These are phyloP conservation scores for Petasospora rhodanensis DNA, from an alignment of 1,139 yeast genomes.

Conservation along the genomic window DNA sequence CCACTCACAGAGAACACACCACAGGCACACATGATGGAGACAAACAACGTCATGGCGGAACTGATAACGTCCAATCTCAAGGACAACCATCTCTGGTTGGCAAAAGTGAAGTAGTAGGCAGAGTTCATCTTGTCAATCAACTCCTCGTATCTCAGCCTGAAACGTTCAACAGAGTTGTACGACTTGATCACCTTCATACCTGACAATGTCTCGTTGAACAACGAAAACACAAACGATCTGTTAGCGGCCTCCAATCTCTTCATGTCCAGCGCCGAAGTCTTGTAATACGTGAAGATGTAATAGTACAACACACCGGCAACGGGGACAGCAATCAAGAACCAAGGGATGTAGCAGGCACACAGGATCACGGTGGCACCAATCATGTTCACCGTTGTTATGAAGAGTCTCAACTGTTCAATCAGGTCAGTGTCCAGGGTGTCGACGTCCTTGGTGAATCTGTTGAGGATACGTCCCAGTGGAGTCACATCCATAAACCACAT, in stretches of 20 bases:
- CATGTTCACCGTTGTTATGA: constrained; percentile 43
- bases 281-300: constrained; percentile 48
- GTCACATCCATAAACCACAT: constrained; percentile 57
- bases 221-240: constrained; percentile 67
- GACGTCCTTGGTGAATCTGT: constrained; percentile 59
- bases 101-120: constrained; percentile 58
- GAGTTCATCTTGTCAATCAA: constrained; percentile 58
- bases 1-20: constrained; percentile 58
- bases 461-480: constrained; percentile 56
- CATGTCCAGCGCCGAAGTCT: constrained; percentile 66
- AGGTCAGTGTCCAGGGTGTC: constrained; percentile 57
- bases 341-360: constrained; percentile 65
- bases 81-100: constrained; percentile 71
- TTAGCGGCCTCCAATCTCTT: constrained; percentile 67
- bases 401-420: constrained; percentile 46
- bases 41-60: constrained; percentile 38
- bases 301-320: constrained; percentile 39
- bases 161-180: constrained; percentile 43
- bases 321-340: constrained; percentile 61
- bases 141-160: constrained; percentile 40
- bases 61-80: constrained; percentile 54
- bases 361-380: constrained; percentile 55
- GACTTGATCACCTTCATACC: constrained; percentile 68
- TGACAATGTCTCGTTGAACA: constrained; percentile 63
- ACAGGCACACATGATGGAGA: constrained; percentile 56